Evolutionary conservation across 345 rosid species (phyloP).

Genomic region (Euclidium syriacum): DNA sequence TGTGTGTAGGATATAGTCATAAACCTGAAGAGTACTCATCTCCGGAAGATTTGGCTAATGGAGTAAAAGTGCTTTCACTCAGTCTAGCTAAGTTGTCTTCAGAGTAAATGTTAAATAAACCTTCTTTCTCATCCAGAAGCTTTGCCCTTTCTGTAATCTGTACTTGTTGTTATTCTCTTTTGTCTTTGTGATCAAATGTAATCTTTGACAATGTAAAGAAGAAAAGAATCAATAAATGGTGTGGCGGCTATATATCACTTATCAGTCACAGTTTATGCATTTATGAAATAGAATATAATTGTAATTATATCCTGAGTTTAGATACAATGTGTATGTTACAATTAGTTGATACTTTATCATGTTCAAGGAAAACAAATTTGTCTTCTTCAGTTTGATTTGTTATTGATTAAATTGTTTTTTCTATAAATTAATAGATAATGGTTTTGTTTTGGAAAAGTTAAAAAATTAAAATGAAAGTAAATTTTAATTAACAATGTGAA

Average conservation of each 20-base stretch:
- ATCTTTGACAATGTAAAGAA: slow-evolving; percentile 25
- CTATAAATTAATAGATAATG: too few species aligned
- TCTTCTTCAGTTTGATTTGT: too few species aligned
- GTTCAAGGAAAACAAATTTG: too few species aligned
- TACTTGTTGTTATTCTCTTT: background rate
- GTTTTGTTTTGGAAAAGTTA: too few species aligned
- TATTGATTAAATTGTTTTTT: too few species aligned
- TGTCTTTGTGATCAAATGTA: slow-evolving; percentile 9
- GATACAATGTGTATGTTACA: background rate
- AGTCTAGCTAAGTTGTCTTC: slow-evolving; percentile 68
- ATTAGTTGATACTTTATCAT: background rate
- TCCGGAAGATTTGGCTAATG: slow-evolving; percentile 60
- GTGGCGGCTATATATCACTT: slow-evolving; percentile 9
- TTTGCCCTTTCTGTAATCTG: slow-evolving; percentile 10
- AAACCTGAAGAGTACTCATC: slow-evolving; percentile 87
- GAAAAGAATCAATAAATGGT: slow-evolving; percentile 11
- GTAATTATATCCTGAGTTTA: background rate
- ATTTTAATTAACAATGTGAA: too few species aligned
- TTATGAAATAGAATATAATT: background rate
- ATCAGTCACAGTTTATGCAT: background rate
- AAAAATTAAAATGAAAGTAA: too few species aligned
- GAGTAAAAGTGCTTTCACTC: slow-evolving; percentile 74
- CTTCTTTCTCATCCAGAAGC: slow-evolving; percentile 11
- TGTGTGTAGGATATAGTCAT: slow-evolving; percentile 95
- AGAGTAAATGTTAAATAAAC: slow-evolving; percentile 26